Evolutionary conservation across 768 basidiomycete species (phyloP).

Genomic region (Agrocybe praecox): DNA sequence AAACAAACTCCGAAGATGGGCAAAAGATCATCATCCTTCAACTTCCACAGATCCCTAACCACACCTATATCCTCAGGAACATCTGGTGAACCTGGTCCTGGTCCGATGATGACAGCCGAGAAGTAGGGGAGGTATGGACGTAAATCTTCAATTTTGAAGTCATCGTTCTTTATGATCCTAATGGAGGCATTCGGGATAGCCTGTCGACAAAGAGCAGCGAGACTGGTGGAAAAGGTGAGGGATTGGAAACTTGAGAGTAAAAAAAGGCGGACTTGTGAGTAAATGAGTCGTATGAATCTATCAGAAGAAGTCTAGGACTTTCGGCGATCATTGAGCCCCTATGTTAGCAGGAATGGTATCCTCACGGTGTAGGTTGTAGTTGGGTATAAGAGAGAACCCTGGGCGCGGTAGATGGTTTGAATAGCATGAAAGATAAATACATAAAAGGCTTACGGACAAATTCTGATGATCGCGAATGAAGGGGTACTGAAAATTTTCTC

Average conservation of each 20-base stretch:
- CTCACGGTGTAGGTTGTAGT: not conserved
- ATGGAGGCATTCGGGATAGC: slow-evolving; percentile 64
- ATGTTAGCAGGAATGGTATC: not conserved
- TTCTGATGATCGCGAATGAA: slow-evolving; percentile 11
- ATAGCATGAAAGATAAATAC: not conserved
- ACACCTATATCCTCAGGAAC: slow-evolving; percentile 65
- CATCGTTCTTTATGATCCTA: slow-evolving; percentile 76
- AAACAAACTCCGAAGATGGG: slow-evolving; percentile 87
- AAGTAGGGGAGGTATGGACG: slow-evolving; percentile 59
- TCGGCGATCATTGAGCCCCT: slow-evolving; percentile 22
- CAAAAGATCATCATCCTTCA: slow-evolving; percentile 50
- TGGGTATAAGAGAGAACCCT: not conserved
- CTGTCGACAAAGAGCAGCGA: slow-evolving; percentile 69
- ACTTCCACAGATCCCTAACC: slow-evolving; percentile 70
- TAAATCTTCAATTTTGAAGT: slow-evolving; percentile 51
- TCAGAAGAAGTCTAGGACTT: slow-evolving; percentile 60
- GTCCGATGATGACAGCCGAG: slow-evolving; percentile 72
- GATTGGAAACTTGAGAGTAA: not conserved
- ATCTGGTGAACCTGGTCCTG: slow-evolving; percentile 80
- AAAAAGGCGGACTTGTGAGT: slow-evolving; percentile 74
- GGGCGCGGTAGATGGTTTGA: not conserved
- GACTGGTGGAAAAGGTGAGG: slow-evolving; percentile 38
- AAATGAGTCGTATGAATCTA: slow-evolving; percentile 89
- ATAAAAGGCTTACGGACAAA: not conserved
- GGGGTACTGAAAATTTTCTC: slow-evolving; percentile 5